phyloP scores from a whole-genome alignment of 2,329 filamentous ascomycete genomes.

The Phoma sp. region DNA sequence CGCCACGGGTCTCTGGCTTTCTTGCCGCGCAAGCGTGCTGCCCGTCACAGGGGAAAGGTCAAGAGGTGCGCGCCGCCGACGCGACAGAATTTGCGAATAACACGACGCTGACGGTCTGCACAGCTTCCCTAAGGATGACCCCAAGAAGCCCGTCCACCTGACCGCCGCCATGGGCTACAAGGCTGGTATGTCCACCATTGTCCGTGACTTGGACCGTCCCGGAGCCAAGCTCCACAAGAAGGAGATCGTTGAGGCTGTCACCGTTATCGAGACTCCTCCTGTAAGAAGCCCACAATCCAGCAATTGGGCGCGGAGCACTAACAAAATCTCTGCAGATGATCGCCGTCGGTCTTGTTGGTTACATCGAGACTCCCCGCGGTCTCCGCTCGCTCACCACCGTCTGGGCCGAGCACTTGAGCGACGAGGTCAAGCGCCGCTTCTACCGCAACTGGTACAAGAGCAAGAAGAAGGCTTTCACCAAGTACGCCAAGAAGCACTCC shows the following conservation, averaged over 20 bases:
- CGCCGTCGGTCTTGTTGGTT: conserved; percentile 99
- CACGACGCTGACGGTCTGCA: conserved; percentile 32
- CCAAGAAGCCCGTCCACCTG: conserved; percentile 99
- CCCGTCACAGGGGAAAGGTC: conserved; percentile 95
- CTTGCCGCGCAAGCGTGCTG: conserved; percentile 77
- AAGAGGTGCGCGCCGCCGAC: conserved; percentile 78
- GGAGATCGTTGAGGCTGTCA: conserved; percentile 53
- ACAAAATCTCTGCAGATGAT: conserved; percentile 76
- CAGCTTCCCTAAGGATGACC: conserved; percentile 99
- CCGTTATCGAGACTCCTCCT: conserved; percentile 53
- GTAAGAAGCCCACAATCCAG: conserved; percentile 78
- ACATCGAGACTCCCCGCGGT: conserved; percentile 99
- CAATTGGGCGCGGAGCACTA: conserved; percentile 45
- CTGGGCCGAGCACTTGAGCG: conserved; percentile 98
- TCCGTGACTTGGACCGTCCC: conserved; percentile 98
- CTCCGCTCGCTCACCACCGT: conserved; percentile 99
- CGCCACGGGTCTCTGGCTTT: conserved; percentile 79
- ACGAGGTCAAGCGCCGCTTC: conserved; percentile 99
- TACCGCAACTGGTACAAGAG: conserved; percentile 99
- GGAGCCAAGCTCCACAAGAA: conserved; percentile 99
- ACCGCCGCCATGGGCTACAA: conserved; percentile 99
- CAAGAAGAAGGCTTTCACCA: conserved; percentile 99
- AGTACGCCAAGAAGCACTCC: conserved; percentile 99
- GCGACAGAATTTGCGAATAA: conserved; percentile 24
- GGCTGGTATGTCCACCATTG: conserved; percentile 99